Conservation (phyloP, 495 filamentous ascomycete species). For the Daldinia concentrica region DNA sequence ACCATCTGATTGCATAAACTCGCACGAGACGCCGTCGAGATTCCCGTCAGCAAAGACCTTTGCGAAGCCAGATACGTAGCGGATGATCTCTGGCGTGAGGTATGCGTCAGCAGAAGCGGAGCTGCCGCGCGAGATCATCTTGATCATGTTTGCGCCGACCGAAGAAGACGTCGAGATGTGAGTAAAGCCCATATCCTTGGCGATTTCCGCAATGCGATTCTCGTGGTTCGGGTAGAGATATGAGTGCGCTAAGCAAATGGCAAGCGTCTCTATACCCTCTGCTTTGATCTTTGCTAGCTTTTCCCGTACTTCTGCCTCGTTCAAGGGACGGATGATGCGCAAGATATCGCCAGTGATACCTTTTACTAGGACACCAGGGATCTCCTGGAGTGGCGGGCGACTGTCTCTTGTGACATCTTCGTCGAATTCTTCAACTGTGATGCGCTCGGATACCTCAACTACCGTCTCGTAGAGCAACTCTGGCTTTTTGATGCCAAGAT, state of each 20-base stretch:
- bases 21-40: conserved; percentile 75
- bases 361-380: conserved; percentile 31
- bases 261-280: conserved; percentile 57
- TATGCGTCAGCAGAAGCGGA: conserved; percentile 91
- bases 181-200: conserved; percentile 75
- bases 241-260: conserved; percentile 81
- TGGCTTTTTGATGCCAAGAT: conserved; percentile 79
- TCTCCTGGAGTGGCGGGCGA: conserved; percentile 28
- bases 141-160: conserved; percentile 80
- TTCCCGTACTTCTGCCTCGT: conserved; percentile 63
- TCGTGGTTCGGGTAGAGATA: conserved; percentile 85
- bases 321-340: conserved; percentile 32
- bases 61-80: conserved; percentile 91
- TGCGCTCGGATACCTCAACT: conserved; percentile 80
- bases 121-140: conserved; percentile 84
- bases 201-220: conserved; percentile 64
- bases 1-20: conserved; percentile 89
- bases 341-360: conserved; percentile 60
- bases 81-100: conserved; percentile 92
- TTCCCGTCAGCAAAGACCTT: conserved; percentile 72
- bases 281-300: conserved; percentile 65
- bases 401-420: conserved; percentile 70
- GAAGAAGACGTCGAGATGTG: conserved; percentile 81
- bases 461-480: conserved; percentile 80
- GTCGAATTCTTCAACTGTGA: conserved; percentile 90